These are phyloP conservation scores for Yarrowia keelungensis DNA, from an alignment of 805 yeast genomes.

Conservation along the genomic window DNA sequence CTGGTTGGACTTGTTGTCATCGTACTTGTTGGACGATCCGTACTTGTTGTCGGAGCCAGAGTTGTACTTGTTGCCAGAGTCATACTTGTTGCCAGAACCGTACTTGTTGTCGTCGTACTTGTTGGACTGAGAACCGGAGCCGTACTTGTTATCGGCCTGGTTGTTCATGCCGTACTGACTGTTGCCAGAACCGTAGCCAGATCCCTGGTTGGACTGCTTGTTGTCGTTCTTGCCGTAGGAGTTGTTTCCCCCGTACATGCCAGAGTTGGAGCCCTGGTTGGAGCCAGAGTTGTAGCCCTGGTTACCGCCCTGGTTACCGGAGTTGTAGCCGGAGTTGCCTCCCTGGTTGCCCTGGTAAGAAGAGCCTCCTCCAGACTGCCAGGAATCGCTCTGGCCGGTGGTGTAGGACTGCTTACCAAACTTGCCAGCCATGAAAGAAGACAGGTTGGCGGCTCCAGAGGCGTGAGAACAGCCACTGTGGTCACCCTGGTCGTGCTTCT, in stretches of 20 bases:
- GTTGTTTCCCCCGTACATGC: too few species aligned
- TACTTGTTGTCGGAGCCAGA: background rate
- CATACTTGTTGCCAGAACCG: background rate
- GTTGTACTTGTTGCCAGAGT: background rate
- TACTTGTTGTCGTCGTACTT: constrained; percentile 10
- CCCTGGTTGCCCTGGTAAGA: constrained; percentile 4
- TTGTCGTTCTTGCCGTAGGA: too few species aligned
- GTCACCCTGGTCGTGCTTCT: constrained; percentile 33
- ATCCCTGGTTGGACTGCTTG: background rate
- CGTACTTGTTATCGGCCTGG: constrained; percentile 14
- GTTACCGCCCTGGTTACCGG: background rate
- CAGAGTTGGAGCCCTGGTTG: background rate
- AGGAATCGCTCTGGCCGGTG: constrained; percentile 34
- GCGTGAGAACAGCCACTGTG: constrained; percentile 34
- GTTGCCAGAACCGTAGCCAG: background rate
- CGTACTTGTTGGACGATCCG: constrained; percentile 3
- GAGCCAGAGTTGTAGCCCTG: background rate
- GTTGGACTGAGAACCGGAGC: constrained; percentile 1
- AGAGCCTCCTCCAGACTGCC: constrained; percentile 21
- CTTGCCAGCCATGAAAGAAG: constrained; percentile 32
- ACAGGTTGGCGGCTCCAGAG: constrained; percentile 14
- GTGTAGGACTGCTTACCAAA: constrained; percentile 24
- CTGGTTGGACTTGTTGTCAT: too few species aligned
- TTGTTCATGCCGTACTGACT: constrained; percentile 9
- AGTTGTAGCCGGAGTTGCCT: background rate